These are phyloP conservation scores for Populus nigra DNA, from an alignment of 345 rosid species.

Conservation along the genomic window DNA sequence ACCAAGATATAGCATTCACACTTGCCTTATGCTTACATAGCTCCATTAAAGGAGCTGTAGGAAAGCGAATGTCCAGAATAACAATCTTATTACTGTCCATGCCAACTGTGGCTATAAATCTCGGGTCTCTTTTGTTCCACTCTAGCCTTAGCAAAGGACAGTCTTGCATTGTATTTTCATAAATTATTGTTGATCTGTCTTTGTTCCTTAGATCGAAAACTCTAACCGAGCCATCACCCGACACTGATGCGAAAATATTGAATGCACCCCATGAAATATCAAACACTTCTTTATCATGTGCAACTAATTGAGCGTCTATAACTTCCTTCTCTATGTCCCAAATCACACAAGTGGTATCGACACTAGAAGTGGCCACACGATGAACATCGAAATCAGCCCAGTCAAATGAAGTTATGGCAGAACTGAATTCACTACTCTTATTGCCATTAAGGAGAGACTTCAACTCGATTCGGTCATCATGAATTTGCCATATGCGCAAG, in stretches of 20 bases:
- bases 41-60: slow-evolving; percentile 46
- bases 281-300: slow-evolving; percentile 61
- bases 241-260: slow-evolving; percentile 54
- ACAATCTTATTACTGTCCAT: slow-evolving; percentile 52
- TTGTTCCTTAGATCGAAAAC: slow-evolving; percentile 59
- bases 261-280: slow-evolving; percentile 59
- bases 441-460: slow-evolving; percentile 41
- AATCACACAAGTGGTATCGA: slow-evolving; percentile 49
- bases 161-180: slow-evolving; percentile 39
- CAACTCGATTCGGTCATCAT: slow-evolving; percentile 47
- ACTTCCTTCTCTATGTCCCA: slow-evolving; percentile 55
- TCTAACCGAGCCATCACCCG: slow-evolving; percentile 60
- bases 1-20: slow-evolving; percentile 55
- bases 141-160: slow-evolving; percentile 48
- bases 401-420: slow-evolving; percentile 58
- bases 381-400: slow-evolving; percentile 51
- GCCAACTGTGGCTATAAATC: slow-evolving; percentile 46
- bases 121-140: slow-evolving; percentile 61
- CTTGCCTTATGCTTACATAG: slow-evolving; percentile 41
- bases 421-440: slow-evolving; percentile 45
- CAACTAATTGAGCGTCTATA: slow-evolving; percentile 48
- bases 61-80: slow-evolving; percentile 53
- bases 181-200: slow-evolving; percentile 57
- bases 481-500: slow-evolving; percentile 53
- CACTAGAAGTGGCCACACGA: slow-evolving; percentile 44